Evolutionary conservation across 257 asterid genomes (phyloP).

Genomic region (Avicennia marina): DNA sequence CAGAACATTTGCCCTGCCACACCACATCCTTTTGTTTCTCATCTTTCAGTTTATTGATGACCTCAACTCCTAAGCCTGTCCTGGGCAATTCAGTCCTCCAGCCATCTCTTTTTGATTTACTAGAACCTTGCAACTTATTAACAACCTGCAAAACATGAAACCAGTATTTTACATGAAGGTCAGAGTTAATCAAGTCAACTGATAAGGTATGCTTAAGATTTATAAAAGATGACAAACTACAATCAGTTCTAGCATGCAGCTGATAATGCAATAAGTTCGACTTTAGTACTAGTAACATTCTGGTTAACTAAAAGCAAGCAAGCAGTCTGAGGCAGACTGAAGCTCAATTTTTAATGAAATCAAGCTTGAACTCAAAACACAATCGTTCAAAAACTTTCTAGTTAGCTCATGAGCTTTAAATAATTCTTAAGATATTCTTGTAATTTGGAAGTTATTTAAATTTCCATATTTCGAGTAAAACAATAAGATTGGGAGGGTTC

Average conservation of each 20-base stretch:
- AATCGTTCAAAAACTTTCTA: no score
- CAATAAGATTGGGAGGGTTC: background rate
- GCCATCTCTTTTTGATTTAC: constrained; percentile 79
- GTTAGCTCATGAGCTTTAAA: no score
- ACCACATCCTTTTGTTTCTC: constrained; percentile 77
- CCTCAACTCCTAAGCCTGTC: constrained; percentile 67
- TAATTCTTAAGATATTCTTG: no score
- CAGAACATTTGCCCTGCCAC: constrained; percentile 99
- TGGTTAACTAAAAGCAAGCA: background rate
- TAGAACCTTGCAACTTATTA: constrained; percentile 76
- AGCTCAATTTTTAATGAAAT: no score
- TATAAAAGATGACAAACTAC: background rate
- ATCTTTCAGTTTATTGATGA: constrained; percentile 61
- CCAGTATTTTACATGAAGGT: no score
- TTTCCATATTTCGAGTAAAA: no score
- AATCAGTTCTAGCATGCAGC: constrained; percentile 2
- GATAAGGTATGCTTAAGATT: background rate
- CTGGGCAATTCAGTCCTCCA: constrained; percentile 81
- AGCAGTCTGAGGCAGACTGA: no score
- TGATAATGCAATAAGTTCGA: background rate
- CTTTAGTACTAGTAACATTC: background rate
- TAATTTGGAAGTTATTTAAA: no score
- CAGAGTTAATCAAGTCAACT: no score
- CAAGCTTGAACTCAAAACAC: no score
- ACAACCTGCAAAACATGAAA: constrained; percentile 95